Evolutionary conservation across 768 basidiomycete genomes (phyloP).

Genomic region (Calocera viscosa): DNA sequence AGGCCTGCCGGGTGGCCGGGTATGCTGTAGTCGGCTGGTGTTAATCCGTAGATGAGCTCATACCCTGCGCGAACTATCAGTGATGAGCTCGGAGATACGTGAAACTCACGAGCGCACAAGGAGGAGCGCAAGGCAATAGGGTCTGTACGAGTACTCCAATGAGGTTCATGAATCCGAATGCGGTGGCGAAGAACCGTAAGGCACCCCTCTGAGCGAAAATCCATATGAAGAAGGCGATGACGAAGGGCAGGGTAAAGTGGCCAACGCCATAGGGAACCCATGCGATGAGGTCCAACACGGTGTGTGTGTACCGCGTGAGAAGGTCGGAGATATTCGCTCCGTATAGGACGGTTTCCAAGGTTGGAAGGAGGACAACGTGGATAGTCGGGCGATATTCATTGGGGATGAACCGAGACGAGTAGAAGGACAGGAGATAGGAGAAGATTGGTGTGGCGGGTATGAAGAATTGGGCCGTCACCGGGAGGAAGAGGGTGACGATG

Average conservation of each 20-base stretch:
- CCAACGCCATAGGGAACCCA: constrained; percentile 96
- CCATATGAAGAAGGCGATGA: constrained; percentile 78
- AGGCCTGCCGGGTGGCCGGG: constrained; percentile 88
- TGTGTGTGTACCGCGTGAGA: constrained; percentile 87
- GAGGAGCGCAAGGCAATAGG: constrained; percentile 81
- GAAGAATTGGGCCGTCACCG: constrained; percentile 21
- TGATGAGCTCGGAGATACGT: not conserved
- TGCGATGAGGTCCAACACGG: constrained; percentile 79
- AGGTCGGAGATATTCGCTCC: constrained; percentile 97
- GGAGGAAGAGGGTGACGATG: constrained; percentile 37
- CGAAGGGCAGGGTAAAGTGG: constrained; percentile 78
- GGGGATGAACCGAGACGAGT: constrained; percentile 77
- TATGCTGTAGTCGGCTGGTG: constrained; percentile 86
- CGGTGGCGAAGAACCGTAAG: constrained; percentile 71
- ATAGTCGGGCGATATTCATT: constrained; percentile 61
- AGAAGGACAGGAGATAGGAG: constrained; percentile 76
- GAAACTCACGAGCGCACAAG: constrained; percentile 33
- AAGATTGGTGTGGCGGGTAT: constrained; percentile 73
- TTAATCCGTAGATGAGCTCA: constrained; percentile 90
- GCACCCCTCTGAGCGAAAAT: constrained; percentile 72
- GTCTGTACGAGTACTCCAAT: constrained; percentile 79
- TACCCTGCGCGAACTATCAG: constrained; percentile 51
- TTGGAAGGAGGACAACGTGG: constrained; percentile 85
- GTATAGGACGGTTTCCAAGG: constrained; percentile 86
- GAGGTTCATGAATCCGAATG: constrained; percentile 89